Evolutionary conservation across 2,329 filamentous ascomycete genomes (phyloP).

Genomic region (Aureobasidium sp.): DNA sequence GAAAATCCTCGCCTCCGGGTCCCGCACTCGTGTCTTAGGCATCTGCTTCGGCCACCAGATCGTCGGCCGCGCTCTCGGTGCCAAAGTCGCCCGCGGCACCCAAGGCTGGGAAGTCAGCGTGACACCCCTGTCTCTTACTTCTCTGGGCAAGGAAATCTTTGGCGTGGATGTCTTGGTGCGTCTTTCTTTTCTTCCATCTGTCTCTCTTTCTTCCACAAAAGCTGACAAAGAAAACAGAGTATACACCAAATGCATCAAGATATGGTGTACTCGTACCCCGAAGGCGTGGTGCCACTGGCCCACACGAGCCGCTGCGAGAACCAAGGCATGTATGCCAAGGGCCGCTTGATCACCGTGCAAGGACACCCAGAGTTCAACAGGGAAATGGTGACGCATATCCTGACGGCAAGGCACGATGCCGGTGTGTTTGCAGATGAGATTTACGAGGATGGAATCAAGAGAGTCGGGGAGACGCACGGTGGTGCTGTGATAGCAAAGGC

Average conservation of each 20-base stretch:
- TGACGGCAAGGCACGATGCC: constrained; percentile 52
- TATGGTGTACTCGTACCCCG: constrained; percentile 56
- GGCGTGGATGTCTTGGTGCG: constrained; percentile 52
- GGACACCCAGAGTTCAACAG: constrained; percentile 77
- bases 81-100: constrained; percentile 56
- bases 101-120: constrained; percentile 78
- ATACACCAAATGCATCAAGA: constrained; percentile 86
- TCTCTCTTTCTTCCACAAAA: constrained; percentile 18
- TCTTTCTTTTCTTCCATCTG: background rate
- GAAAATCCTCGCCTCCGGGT: constrained; percentile 47
- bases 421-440: constrained; percentile 63
- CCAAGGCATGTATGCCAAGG: constrained; percentile 69
- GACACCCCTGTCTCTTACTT: constrained; percentile 56
- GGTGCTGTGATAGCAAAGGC: constrained; percentile 64
- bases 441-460: constrained; percentile 58
- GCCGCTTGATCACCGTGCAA: constrained; percentile 65
- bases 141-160: constrained; percentile 63
- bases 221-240: constrained; percentile 35
- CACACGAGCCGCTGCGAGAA: constrained; percentile 58
- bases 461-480: constrained; percentile 63
- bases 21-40: constrained; percentile 62
- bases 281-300: constrained; percentile 53
- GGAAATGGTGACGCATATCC: constrained; percentile 60
- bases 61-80: constrained; percentile 61
- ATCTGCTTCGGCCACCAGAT: constrained; percentile 88